Evolutionary conservation across 768 basidiomycete genomes (phyloP).

Genomic region (Dioszegia aurantiaca): DNA sequence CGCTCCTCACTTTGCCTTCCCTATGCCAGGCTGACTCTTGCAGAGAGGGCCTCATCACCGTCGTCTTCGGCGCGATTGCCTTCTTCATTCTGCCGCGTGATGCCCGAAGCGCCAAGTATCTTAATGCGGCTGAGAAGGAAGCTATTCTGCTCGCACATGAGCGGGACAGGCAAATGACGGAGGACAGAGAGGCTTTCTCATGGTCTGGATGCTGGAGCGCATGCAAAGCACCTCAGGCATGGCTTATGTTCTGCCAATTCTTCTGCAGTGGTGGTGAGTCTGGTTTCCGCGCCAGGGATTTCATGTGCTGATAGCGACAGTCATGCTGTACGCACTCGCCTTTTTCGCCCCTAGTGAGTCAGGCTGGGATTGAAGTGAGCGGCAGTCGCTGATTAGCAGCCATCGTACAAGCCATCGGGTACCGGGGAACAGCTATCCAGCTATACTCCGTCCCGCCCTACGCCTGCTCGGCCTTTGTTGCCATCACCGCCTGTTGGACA

Average conservation of each 20-base stretch:
- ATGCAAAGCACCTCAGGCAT: conserved; percentile 22
- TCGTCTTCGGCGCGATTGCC: conserved; percentile 59
- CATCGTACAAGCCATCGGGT: conserved; percentile 29
- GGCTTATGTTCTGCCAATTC: conserved; percentile 28
- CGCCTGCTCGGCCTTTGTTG: conserved; percentile 27
- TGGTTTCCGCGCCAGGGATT: not conserved
- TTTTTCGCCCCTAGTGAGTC: conserved; percentile 34
- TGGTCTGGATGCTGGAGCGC: conserved; percentile 16
- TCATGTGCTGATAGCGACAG: conserved; percentile 10
- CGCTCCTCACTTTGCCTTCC: not conserved
- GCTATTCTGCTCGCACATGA: conserved; percentile 30
- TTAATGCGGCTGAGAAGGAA: conserved; percentile 54
- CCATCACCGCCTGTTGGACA: conserved; percentile 19
- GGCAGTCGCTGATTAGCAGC: conserved; percentile 13
- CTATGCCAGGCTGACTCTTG: not conserved
- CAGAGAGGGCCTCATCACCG: conserved; percentile 64
- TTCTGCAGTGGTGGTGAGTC: conserved; percentile 29
- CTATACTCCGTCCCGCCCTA: conserved; percentile 34
- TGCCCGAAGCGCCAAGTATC: conserved; percentile 57
- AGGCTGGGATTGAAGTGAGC: not conserved
- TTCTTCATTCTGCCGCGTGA: conserved; percentile 59
- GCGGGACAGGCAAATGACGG: conserved; percentile 26
- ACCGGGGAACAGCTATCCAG: conserved; percentile 23
- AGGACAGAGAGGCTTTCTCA: conserved; percentile 3
- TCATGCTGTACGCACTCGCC: conserved; percentile 29